phyloP scores from a whole-genome alignment of 2,329 filamentous ascomycete genomes.

The Raffaelea ambrosiae region DNA sequence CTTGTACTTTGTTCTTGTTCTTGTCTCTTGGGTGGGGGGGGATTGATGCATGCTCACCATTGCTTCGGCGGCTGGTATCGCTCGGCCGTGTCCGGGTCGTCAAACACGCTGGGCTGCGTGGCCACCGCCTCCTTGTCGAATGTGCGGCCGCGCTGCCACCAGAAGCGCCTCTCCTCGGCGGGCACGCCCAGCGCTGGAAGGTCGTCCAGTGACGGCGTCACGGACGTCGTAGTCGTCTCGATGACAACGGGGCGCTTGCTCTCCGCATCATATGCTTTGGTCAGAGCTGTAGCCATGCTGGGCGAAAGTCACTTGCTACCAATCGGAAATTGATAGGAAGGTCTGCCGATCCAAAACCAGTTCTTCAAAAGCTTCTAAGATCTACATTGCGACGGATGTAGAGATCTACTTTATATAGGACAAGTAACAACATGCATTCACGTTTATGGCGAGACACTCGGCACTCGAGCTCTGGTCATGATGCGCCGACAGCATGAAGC shows the following conservation, averaged over 20 bases:
- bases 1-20: no score
- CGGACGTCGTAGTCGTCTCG: not conserved
- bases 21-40: no score
- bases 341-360: not conserved
- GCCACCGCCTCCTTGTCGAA: constrained; percentile 26
- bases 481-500: not conserved
- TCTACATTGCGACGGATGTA: not conserved
- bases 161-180: constrained; percentile 21
- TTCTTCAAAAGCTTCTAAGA: no score
- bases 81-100: constrained; percentile 25
- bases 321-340: not conserved
- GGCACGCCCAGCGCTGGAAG: constrained; percentile 18
- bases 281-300: not conserved
- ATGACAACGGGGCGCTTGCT: not conserved
- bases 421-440: no score
- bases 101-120: constrained; percentile 28
- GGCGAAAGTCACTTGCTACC: not conserved
- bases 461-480: not conserved
- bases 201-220: not conserved
- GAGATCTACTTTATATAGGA: not conserved
- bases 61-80: constrained; percentile 22
- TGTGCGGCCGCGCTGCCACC: constrained; percentile 19
- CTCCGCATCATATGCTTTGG: not conserved
- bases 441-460: not conserved
- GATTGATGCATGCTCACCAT: no score